A percentile compares a stretch with the other conserved stretches of the same genome.
Conservation (phyloP, 2,329 filamentous ascomycete genomes). For the Colletotrichum sp. region DNA sequence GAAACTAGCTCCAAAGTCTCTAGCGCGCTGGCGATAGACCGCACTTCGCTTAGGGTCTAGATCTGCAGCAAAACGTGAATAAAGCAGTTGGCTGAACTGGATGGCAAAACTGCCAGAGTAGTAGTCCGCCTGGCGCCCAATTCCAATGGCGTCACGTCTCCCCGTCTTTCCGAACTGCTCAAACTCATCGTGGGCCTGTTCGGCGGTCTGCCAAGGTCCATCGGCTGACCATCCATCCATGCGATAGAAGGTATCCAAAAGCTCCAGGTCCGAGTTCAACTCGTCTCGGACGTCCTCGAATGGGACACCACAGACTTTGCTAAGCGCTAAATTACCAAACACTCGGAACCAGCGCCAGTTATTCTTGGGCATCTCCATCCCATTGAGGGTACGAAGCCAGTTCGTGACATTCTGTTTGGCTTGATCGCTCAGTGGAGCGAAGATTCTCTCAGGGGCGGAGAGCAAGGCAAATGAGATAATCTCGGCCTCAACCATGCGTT, state of each 20-base stretch:
- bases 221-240: slow-evolving; percentile 53
- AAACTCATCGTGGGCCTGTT: slow-evolving; percentile 22
- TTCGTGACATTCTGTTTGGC: slow-evolving; percentile 38
- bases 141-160: slow-evolving; percentile 25
- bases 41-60: slow-evolving; percentile 42
- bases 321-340: slow-evolving; percentile 51
- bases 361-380: slow-evolving; percentile 48
- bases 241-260: slow-evolving; percentile 50
- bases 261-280: slow-evolving; percentile 45
- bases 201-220: slow-evolving; percentile 42
- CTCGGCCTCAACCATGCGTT: slow-evolving; percentile 61
- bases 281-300: slow-evolving; percentile 34
- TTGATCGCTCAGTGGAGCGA: slow-evolving; percentile 32
- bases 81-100: slow-evolving; percentile 55
- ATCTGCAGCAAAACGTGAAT: slow-evolving; percentile 45
- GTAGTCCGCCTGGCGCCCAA: slow-evolving; percentile 50
- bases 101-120: slow-evolving; percentile 61
- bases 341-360: slow-evolving; percentile 62
- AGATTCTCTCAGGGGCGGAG: slow-evolving; percentile 39
- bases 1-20: slow-evolving; percentile 43
- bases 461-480: slow-evolving; percentile 54
- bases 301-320: slow-evolving; percentile 43
- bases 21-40: slow-evolving; percentile 41
- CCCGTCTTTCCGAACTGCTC: slow-evolving; percentile 18
- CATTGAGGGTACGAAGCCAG: slow-evolving; percentile 49